Evolutionary conservation across 75 land plant species (phyloP).

Genomic region (Selaginella moellendorffii): DNA sequence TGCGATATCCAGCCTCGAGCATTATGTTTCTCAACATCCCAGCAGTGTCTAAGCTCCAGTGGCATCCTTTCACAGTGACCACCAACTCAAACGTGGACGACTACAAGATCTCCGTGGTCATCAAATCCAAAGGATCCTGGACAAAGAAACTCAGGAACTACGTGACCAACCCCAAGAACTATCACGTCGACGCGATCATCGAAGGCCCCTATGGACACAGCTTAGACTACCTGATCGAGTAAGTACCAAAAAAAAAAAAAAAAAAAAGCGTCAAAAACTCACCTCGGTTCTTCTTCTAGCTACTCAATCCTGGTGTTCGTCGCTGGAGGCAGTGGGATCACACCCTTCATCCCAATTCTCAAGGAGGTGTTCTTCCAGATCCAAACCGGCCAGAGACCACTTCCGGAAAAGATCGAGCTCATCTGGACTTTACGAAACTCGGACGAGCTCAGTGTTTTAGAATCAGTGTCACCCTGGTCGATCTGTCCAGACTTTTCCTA

Average conservation of each 20-base stretch:
- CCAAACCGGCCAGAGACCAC: not conserved
- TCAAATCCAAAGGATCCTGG: slow-evolving; percentile 50
- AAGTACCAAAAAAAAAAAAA: not conserved
- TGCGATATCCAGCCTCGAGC: slow-evolving; percentile 45
- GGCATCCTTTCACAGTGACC: slow-evolving; percentile 60
- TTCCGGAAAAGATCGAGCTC: slow-evolving; percentile 10
- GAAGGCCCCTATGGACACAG: slow-evolving; percentile 63
- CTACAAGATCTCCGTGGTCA: slow-evolving; percentile 29
- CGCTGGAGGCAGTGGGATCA: slow-evolving; percentile 61
- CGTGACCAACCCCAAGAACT: not conserved
- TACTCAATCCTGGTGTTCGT: slow-evolving; percentile 41
- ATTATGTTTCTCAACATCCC: slow-evolving; percentile 43
- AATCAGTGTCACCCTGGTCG: slow-evolving; percentile 12
- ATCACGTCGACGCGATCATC: slow-evolving; percentile 15
- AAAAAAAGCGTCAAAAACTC: no score
- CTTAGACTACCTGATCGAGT: slow-evolving; percentile 27
- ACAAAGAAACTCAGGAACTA: slow-evolving; percentile 26
- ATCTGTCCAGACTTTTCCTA: not conserved
- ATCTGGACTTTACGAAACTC: slow-evolving; percentile 10
- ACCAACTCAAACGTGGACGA: slow-evolving; percentile 31
- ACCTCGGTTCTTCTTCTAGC: slow-evolving; percentile 16
- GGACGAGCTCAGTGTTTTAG: slow-evolving; percentile 7
- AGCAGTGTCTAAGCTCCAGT: slow-evolving; percentile 37
- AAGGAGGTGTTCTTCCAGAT: slow-evolving; percentile 6
- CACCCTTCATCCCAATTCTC: slow-evolving; percentile 20